A percentile compares a stretch with the other conserved stretches of the same genome.
phyloP scores from a whole-genome alignment of 352 stramenopile species.

The Globisporangium middletonii region DNA sequence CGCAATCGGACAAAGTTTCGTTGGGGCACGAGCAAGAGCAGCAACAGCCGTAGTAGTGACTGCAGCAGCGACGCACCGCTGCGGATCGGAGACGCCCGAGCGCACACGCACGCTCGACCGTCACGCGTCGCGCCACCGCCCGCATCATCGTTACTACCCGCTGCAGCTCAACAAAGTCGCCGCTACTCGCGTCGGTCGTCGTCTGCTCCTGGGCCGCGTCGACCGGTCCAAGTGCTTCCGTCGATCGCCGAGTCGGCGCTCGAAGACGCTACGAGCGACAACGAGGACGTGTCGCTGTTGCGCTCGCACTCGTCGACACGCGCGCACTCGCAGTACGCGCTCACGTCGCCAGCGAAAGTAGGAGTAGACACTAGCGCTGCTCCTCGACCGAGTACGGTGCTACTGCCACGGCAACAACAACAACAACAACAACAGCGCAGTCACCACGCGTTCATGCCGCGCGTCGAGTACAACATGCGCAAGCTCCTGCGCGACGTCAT shows the following conservation, averaged over 20 bases:
- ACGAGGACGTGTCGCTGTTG: background rate
- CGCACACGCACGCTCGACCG: too few species aligned
- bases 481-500: conserved; percentile 16
- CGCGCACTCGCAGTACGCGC: background rate
- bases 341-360: background rate
- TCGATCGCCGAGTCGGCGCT: conserved; percentile 13
- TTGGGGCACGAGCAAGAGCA: conserved; percentile 7
- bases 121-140: too few species aligned
- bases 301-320: background rate
- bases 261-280: conserved; percentile 9
- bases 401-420: background rate
- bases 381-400: background rate
- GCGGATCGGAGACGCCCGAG: too few species aligned
- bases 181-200: background rate
- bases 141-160: too few species aligned
- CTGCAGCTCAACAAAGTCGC: too few species aligned
- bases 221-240: background rate
- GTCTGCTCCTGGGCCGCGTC: background rate
- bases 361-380: background rate
- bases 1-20: conserved; percentile 12
- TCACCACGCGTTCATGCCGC: conserved; percentile 2
- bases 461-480: conserved; percentile 16
- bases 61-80: background rate
- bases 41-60: background rate
- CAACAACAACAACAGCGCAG: too few species aligned